Evolutionary conservation across 2,329 filamentous ascomycete genomes (phyloP), one percentile per base, ranked within the genome.

Genomic region (Harringtonia aguacate): DNA sequence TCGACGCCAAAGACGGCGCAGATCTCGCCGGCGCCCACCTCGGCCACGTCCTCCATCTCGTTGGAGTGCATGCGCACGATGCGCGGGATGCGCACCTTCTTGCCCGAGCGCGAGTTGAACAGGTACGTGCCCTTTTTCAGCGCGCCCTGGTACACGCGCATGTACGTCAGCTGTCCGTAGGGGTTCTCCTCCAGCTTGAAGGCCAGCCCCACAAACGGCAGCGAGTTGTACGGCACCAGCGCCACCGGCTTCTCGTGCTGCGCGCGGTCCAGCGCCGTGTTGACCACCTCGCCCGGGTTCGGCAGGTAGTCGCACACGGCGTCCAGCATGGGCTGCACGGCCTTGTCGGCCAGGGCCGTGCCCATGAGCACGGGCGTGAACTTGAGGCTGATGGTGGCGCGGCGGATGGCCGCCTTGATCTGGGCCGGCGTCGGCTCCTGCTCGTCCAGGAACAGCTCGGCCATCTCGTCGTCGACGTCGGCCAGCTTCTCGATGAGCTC

Each of bases 51-150:
- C 64, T 98, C 92, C 90, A 98, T 95, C 60, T 98, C 92, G 61
- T 97, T 95, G 37, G 89, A 95, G 71, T 98, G 92, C 92, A 98
- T 98, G 50, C 92, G 87, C 50, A 98, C 92, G 56, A 98, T 97
- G 59, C 90, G 85, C 18, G 92, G 92, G 46, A 98, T 83, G 66
- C 94, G 89, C 60, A 98, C 84, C 71, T 90, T 95, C 75, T 95
- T 95, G 64, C 90, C 85, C 51, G 79, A 94, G 55, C 89, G 81
- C 9, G 89, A 89, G 65, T 97, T 98, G 76, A 83, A 95, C 44
- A 98, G 80, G 60, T 89, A 87, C 58, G 83, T 76, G 40, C 89
- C 86, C 73, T 95, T 97, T 61, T 73, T 83, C 48, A 98, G 70
- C 20, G 81, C 81, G 54, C 92, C 92, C 66, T 98, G 92, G 69